These are phyloP conservation scores for Melaleuca quinquenervia DNA, from an alignment of 345 rosid genomes.

Conservation along the genomic window DNA sequence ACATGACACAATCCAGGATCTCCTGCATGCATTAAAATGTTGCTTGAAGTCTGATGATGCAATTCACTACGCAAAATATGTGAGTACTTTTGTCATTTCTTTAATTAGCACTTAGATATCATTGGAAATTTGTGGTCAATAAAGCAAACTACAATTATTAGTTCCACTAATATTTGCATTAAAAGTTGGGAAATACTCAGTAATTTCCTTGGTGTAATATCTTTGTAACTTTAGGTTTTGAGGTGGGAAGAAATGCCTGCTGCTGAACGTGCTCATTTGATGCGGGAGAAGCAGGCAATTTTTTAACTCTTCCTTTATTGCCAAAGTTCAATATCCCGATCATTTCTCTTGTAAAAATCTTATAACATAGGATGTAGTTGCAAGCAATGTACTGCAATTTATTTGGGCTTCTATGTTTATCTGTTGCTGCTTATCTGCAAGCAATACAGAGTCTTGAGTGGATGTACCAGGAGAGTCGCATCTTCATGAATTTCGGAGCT, in stretches of 20 bases:
- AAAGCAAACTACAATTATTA: neutral
- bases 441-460: neutral
- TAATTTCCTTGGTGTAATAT: neutral
- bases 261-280: conserved; percentile 66
- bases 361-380: neutral
- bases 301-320: neutral
- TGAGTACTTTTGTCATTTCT: conserved; percentile 23
- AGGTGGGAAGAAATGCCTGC: conserved; percentile 95
- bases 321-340: neutral
- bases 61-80: conserved; percentile 73
- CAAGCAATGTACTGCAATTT: neutral
- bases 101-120: neutral
- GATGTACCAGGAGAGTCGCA: neutral
- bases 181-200: too few species aligned
- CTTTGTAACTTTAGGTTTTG: conserved; percentile 33
- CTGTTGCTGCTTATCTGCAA: neutral
- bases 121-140: neutral
- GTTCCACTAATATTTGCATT: neutral
- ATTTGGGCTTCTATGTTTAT: neutral
- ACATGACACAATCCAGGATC: conserved; percentile 34
- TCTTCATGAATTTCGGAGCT: neutral
- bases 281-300: conserved; percentile 84
- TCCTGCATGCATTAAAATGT: conserved; percentile 52
- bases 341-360: neutral
- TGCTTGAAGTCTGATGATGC: conserved; percentile 63